Percentiles rank a stretch among this genome's conserved stretches.
Conservation (phyloP, 2,329 filamentous ascomycete species). For the Dactylonectria estremocensis region DNA sequence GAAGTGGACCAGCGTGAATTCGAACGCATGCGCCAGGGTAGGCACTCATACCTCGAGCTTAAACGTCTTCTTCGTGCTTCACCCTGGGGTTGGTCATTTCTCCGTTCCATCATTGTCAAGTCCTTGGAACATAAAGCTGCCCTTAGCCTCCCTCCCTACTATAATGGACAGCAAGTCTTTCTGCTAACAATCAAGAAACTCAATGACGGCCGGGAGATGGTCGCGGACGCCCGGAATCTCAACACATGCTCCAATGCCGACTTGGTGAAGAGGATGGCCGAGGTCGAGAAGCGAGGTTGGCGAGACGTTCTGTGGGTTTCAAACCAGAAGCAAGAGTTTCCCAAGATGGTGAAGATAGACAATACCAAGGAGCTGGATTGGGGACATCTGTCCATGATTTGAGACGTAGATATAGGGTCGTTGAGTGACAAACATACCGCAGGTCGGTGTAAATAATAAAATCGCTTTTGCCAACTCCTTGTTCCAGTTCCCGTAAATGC, state of each 20-base stretch:
- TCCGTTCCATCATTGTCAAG: slow-evolving; percentile 17
- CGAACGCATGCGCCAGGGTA: background rate
- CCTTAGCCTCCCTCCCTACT: background rate
- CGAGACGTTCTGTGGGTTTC: slow-evolving; percentile 48
- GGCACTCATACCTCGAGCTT: background rate
- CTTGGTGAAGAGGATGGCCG: slow-evolving; percentile 32
- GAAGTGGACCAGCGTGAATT: background rate
- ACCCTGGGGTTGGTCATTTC: slow-evolving; percentile 9
- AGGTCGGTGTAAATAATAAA: background rate
- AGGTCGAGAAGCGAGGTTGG: slow-evolving; percentile 40
- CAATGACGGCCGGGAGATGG: slow-evolving; percentile 3
- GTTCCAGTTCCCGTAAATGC: background rate
- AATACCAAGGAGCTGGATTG: slow-evolving; percentile 19
- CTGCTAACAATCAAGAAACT: slow-evolving; percentile 12
- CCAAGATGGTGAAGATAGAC: slow-evolving; percentile 7
- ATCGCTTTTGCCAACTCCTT: background rate
- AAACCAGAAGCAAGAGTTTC: slow-evolving; percentile 28
- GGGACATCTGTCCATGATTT: background rate
- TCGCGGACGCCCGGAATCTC: slow-evolving; percentile 7
- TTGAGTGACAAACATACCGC: background rate
- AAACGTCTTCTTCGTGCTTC: background rate
- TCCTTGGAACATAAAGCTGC: background rate
- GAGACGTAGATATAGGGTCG: background rate
- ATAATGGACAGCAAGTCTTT: slow-evolving; percentile 1
- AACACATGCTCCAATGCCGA: slow-evolving; percentile 32